Evolutionary conservation across 2,329 filamentous ascomycete species (phyloP), one percentile per base, ranked within the genome.

Genomic region (Biscogniauxia mediterranea): DNA sequence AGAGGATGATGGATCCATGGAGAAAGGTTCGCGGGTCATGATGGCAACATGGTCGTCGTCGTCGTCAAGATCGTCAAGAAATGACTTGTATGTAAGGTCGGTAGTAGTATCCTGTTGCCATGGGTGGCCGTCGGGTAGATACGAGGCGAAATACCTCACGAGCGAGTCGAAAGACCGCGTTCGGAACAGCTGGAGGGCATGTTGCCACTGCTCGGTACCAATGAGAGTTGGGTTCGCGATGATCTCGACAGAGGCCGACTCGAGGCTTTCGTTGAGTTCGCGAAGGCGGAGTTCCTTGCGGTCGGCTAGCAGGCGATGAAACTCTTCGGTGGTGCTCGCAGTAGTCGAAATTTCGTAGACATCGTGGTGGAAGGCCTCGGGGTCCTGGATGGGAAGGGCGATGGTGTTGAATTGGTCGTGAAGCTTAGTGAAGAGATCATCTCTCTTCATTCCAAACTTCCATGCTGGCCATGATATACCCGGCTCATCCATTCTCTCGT

Each of bases 401-500:
- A 86, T 76, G 54, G 84, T 86, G 74, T 87, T 87, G 75, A 85
- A 87, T 70, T 82, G 80, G 65, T 85, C 81, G 68, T 86, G 83
- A 13, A 87, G 80, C 57, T 80, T 83, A 57, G 81, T 82, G 71
- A 81, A 81, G 73, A 86, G 81, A 69, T 85, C 84, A 60, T 81
- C 80, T 70, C 80, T 80, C 78, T 83, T 85, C 80, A 86, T 80
- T 70, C 83, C 84, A 77, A 86, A 87, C 73, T 86, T 86, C 84
- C 84, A 87, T 68, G 81, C 80, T 52, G 84, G 84, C 84, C 84
- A 87, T 67, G 79, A 76, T 71, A 74, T 77, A 66, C 74, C 77
- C 32, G 78, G 79, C 59, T 85, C 83, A 74, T 86, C 83, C 84
- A 87, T 86, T 66, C 73, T 76, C 68, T 69, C 61, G 62, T 50